Evolutionary conservation across 1,139 yeast species (phyloP).

Genomic region (Taiozyma sp.): DNA sequence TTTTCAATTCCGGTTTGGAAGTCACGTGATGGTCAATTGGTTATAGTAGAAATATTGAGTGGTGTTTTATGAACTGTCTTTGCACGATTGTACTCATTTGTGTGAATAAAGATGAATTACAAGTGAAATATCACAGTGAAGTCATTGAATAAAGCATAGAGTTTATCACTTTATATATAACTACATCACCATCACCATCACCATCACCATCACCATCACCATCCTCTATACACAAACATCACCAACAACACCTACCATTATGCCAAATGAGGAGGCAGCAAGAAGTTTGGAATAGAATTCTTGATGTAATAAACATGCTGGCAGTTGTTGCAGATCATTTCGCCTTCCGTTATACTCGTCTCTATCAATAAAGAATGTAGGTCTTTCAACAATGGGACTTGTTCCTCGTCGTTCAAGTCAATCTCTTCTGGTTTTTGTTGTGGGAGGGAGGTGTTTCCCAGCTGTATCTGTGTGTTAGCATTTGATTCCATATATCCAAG

Average conservation of each 20-base stretch:
- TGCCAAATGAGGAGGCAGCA: constrained; percentile 90
- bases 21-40: no score
- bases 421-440: constrained; percentile 55
- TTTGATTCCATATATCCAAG: neutral
- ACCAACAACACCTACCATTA: constrained; percentile 12
- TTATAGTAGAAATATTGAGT: no score
- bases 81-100: no score
- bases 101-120: no score
- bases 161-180: no score
- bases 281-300: constrained; percentile 89
- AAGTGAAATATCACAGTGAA: no score
- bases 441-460: constrained; percentile 53
- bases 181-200: no score
- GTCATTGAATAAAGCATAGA: no score
- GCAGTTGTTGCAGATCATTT: constrained; percentile 85
- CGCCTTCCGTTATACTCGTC: constrained; percentile 83
- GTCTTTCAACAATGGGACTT: constrained; percentile 60
- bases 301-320: constrained; percentile 85
- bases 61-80: no score
- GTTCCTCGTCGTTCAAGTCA: constrained; percentile 43
- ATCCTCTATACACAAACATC: no score
- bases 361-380: constrained; percentile 77
- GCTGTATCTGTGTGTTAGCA: neutral
- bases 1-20: no score
- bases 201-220: no score